Conservation (phyloP, 2,329 filamentous ascomycete genomes). For the Sordariomycetes sp. region DNA sequence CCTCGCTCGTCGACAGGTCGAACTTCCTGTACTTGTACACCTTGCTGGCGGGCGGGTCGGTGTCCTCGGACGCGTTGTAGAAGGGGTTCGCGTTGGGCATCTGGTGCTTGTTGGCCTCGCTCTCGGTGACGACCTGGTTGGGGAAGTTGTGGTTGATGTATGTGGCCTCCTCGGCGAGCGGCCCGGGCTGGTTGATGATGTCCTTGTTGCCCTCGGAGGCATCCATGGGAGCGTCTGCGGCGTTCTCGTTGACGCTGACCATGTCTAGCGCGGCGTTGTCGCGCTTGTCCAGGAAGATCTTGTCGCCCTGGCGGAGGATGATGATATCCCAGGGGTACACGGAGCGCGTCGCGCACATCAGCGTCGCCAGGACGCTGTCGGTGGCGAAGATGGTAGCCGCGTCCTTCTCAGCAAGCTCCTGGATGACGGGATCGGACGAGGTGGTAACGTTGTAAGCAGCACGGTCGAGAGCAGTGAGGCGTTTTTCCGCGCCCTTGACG, state of each 20-base stretch:
- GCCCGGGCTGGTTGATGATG: slow-evolving; percentile 81
- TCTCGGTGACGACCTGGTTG: slow-evolving; percentile 86
- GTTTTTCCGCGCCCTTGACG: slow-evolving; percentile 78
- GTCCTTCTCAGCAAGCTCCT: slow-evolving; percentile 90
- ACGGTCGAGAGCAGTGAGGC: slow-evolving; percentile 78
- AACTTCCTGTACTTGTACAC: slow-evolving; percentile 98
- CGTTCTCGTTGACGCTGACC: slow-evolving; percentile 98
- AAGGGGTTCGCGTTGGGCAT: slow-evolving; percentile 91
- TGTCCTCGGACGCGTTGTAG: slow-evolving; percentile 89
- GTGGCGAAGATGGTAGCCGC: slow-evolving; percentile 96
- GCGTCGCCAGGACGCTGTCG: slow-evolving; percentile 94
- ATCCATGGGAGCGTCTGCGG: slow-evolving; percentile 85
- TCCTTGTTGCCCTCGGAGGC: slow-evolving; percentile 88
- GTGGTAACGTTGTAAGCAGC: slow-evolving; percentile 98
- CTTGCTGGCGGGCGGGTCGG: slow-evolving; percentile 87
- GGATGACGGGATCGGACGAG: slow-evolving; percentile 88
- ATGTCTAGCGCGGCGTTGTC: slow-evolving; percentile 90
- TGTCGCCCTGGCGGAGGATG: slow-evolving; percentile 83
- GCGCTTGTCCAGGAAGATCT: slow-evolving; percentile 98
- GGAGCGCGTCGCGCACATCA: slow-evolving; percentile 95
- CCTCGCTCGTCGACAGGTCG: slow-evolving; percentile 87
- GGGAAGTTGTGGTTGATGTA: slow-evolving; percentile 99
- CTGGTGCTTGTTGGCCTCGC: slow-evolving; percentile 60
- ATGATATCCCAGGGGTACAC: slow-evolving; percentile 98
- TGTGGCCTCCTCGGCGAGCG: slow-evolving; percentile 90